A percentile compares a stretch with the other conserved stretches of the same genome.
phyloP scores from a whole-genome alignment of 1,139 yeast species.

The Candida sojae region DNA sequence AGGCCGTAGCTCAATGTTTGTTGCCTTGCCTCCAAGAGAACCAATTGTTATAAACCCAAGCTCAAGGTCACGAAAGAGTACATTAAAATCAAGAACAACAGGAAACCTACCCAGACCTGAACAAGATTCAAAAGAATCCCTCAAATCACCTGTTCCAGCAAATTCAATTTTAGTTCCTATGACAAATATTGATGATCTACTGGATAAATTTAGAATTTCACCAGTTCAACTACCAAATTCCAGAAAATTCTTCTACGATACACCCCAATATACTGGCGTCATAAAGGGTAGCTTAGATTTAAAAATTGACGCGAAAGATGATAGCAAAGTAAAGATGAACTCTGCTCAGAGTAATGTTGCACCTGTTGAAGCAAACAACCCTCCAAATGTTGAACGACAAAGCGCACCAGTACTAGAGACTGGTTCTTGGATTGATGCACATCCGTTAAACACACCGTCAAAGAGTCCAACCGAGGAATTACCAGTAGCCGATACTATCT shows the following conservation, averaged over 20 bases:
- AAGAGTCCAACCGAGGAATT: conserved; percentile 1
- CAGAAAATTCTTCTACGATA: neutral
- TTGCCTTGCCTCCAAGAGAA: conserved; percentile 42
- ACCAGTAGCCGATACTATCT: conserved; percentile 3
- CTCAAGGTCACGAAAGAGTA: conserved; percentile 8
- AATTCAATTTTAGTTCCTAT: neutral
- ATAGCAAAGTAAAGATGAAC: neutral
- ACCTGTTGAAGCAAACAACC: too few species aligned
- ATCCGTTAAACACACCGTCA: neutral
- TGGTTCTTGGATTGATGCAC: neutral
- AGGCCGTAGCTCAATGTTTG: conserved; percentile 37
- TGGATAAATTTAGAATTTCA: conserved; percentile 11
- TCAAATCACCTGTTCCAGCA: neutral
- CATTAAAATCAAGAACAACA: conserved; percentile 8
- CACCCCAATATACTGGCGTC: neutral
- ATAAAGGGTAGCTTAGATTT: neutral
- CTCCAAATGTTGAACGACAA: too few species aligned
- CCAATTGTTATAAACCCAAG: conserved; percentile 34
- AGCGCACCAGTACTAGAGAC: neutral
- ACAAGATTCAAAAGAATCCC: neutral
- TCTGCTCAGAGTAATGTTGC: too few species aligned
- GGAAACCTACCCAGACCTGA: neutral
- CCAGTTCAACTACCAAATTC: conserved; percentile 13
- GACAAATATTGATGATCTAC: neutral
- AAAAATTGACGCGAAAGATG: neutral